phyloP scores from a whole-genome alignment of 1,284 basidiomycete genomes.

The Athelia psychrophila region DNA sequence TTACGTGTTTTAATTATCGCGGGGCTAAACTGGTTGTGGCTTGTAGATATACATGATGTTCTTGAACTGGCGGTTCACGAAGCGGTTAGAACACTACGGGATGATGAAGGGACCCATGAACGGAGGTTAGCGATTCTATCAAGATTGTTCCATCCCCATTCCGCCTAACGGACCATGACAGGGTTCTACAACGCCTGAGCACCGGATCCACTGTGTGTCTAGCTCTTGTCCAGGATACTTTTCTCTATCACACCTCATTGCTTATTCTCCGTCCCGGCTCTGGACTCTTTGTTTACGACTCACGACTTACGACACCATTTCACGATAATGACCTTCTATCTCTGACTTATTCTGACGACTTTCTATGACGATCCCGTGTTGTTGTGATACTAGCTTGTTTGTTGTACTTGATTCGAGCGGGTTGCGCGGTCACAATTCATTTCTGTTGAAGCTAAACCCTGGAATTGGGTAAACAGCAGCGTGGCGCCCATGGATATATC shows the following conservation, averaged over 20 bases:
- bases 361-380: not conserved
- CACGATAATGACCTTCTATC: constrained; percentile 2
- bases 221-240: not conserved
- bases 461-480: too few species aligned
- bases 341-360: not conserved
- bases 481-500: not conserved
- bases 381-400: too few species aligned
- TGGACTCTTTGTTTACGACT: constrained; percentile 1
- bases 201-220: not conserved
- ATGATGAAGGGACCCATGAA: constrained; percentile 60
- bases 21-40: constrained; percentile 10
- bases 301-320: constrained; percentile 1
- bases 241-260: not conserved
- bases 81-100: constrained; percentile 63
- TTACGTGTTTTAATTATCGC: constrained; percentile 11
- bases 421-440: too few species aligned
- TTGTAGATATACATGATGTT: constrained; percentile 69
- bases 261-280: not conserved
- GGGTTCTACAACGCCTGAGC: constrained; percentile 16
- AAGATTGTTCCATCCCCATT: not conserved
- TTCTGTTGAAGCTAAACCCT: too few species aligned
- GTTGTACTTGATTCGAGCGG: too few species aligned
- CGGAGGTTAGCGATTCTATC: constrained; percentile 46
- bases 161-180: constrained; percentile 4
- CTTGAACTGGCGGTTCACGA: constrained; percentile 69